A percentile compares a stretch with the other conserved stretches of the same genome.
phyloP scores from a whole-genome alignment of 352 stramenopile species.

The Globisporangium abappressorium region DNA sequence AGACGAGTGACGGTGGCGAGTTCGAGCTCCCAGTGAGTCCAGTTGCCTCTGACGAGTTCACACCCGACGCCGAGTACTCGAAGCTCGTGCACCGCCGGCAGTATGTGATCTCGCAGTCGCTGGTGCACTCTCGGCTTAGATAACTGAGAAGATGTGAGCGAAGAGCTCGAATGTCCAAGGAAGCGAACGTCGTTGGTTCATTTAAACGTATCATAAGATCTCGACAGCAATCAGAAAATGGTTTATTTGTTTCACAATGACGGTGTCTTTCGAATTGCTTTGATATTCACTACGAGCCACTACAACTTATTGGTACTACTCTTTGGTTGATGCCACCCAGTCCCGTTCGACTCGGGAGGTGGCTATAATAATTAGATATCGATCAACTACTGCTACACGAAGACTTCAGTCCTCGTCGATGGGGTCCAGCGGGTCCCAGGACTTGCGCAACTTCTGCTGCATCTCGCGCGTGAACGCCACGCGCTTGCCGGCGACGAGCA shows the following conservation, averaged over 20 bases:
- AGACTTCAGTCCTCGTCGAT: constrained; percentile 39
- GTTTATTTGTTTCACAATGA: not conserved
- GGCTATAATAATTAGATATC: not conserved
- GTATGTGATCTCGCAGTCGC: constrained; percentile 8
- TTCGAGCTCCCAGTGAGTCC: not conserved
- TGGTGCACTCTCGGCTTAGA: not conserved
- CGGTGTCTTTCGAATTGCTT: not conserved
- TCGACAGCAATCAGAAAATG: not conserved
- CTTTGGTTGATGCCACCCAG: not conserved
- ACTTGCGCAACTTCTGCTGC: constrained; percentile 36
- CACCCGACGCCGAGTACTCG: constrained; percentile 4
- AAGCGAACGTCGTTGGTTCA: not conserved
- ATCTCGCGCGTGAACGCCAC: constrained; percentile 56
- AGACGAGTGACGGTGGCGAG: not conserved
- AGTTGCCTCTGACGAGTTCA: not conserved
- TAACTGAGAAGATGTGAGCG: not conserved
- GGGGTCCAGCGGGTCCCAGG: constrained; percentile 40
- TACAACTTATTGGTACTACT: not conserved
- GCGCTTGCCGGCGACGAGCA: constrained; percentile 47
- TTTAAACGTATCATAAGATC: not conserved
- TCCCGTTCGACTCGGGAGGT: not conserved
- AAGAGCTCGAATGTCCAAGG: not conserved
- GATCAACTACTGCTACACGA: not conserved
- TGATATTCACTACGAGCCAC: not conserved
- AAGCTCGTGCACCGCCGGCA: constrained; percentile 6